Evolutionary conservation across 1,284 basidiomycete species (phyloP), one percentile per base, ranked within the genome.

Genomic region (Boletus mariae): DNA sequence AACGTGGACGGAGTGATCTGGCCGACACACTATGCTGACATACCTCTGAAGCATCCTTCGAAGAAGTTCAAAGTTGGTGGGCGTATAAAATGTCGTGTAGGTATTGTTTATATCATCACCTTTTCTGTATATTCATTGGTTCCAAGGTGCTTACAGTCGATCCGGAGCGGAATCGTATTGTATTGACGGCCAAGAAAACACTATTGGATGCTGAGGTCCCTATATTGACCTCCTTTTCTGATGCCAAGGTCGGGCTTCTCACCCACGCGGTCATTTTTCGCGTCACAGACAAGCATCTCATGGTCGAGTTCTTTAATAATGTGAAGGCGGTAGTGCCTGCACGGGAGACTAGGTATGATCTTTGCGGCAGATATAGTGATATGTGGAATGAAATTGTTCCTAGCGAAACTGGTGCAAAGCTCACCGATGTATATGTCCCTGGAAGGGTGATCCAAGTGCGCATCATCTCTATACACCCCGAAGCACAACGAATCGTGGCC

Each of bases 21-120:
- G 87, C 94, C 96, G 0, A 80, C 85, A 59, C 97, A 99, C 71
- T 99, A 93, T 70, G 92, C 97, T 31, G 95, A 98, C 68, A 94
- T 99, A 63, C 73, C 76, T 34, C 79, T 99, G 60, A 97, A 94
- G 66, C 90, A 97, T 65, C 94, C 94, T 25, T 84, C 92, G 59
- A 94, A 90, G 73, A 84, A 90, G 59, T 99, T 97, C 78, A 96
- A 93, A 68, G 75, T 81, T 13, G 95, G 94, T 29, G 78, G 81
- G 4, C 82, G 71, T 46, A 88, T 99, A 71, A 98, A 92, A 73
- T 95, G 93, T 59, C 77, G 90, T 51, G 92, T 93, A 71, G 26
- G 83, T 74, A 8, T 15, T 41, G 4, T 10, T 45, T 42, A 10
- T 35, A 6, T 10, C 38, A 51, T 48, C 41, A 2, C 26, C 10